Percentiles rank a stretch among this genome's conserved stretches.
These are phyloP conservation scores for Leptoxyphium fumago DNA, from an alignment of 2,329 filamentous ascomycete genomes.

Conservation along the genomic window DNA sequence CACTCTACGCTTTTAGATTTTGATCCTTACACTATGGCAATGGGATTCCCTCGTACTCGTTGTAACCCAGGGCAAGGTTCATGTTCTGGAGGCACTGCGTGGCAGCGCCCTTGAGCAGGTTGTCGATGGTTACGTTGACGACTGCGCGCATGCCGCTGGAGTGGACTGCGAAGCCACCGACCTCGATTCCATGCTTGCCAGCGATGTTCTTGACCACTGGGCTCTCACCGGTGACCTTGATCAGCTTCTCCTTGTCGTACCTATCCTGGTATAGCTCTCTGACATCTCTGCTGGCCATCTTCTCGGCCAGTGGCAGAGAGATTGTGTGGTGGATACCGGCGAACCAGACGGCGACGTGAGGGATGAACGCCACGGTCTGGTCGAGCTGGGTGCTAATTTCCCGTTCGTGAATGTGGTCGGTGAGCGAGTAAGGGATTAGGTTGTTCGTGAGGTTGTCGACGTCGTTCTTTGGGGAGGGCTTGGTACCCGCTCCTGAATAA, in stretches of 20 bases:
- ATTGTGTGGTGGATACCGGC: constrained; percentile 88
- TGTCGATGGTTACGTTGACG: constrained; percentile 88
- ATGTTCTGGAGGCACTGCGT: constrained; percentile 93
- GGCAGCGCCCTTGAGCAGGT: constrained; percentile 81
- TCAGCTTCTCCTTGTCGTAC: constrained; percentile 87
- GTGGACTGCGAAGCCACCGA: constrained; percentile 91
- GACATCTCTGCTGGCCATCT: constrained; percentile 83
- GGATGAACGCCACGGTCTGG: constrained; percentile 65
- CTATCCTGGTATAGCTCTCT: constrained; percentile 90
- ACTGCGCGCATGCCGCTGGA: constrained; percentile 79
- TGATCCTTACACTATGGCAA: constrained; percentile 24
- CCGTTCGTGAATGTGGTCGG: constrained; percentile 86
- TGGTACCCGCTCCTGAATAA: constrained; percentile 89
- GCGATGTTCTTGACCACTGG: constrained; percentile 75
- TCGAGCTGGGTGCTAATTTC: constrained; percentile 75
- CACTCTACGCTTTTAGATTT: neutral
- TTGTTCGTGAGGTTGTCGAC: constrained; percentile 70
- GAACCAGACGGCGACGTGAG: constrained; percentile 95
- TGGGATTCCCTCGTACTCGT: constrained; percentile 79
- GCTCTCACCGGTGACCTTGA: constrained; percentile 80
- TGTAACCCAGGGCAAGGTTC: constrained; percentile 80
- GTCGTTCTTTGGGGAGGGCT: constrained; percentile 89
- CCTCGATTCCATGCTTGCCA: constrained; percentile 77
- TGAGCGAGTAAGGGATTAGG: constrained; percentile 79
- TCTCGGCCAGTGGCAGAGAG: constrained; percentile 70